Percentiles rank a stretch among this genome's conserved stretches.
These are phyloP conservation scores for Macaranga tanarius DNA, from an alignment of 441 rosid species.

Conservation along the genomic window DNA sequence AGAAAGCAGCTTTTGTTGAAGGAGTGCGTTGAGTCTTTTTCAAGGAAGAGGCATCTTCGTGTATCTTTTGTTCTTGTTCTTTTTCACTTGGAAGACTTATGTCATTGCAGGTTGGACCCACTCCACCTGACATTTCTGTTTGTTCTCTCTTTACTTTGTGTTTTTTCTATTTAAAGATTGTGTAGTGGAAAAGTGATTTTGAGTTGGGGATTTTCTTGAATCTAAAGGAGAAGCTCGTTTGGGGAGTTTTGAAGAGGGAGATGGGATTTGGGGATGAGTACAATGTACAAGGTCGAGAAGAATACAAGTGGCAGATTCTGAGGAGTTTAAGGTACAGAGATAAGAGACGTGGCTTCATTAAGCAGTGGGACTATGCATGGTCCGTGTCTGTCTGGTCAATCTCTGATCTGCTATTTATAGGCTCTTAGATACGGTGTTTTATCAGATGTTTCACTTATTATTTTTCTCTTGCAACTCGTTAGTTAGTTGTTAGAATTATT, in stretches of 20 bases:
- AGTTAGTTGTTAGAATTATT: too few relatives aligned
- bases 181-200: neutral
- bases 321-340: slow-evolving; percentile 18
- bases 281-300: neutral
- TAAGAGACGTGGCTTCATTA: slow-evolving; percentile 15
- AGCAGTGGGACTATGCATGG: too few relatives aligned
- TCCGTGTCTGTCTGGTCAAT: neutral
- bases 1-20: slow-evolving; percentile 24
- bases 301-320: slow-evolving; percentile 22
- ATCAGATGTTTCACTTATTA: too few relatives aligned
- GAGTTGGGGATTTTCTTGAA: too few relatives aligned
- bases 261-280: too few relatives aligned
- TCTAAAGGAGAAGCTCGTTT: neutral
- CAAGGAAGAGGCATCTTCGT: slow-evolving; percentile 17
- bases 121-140: slow-evolving; percentile 71
- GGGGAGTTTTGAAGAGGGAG: neutral
- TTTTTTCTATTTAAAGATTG: neutral
- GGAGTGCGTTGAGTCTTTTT: slow-evolving; percentile 19
- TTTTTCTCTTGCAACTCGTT: too few relatives aligned
- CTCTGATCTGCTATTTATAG: too few relatives aligned
- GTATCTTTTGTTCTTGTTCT: slow-evolving; percentile 24
- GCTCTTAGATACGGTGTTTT: neutral
- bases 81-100: slow-evolving; percentile 45
- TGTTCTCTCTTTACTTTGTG: neutral
- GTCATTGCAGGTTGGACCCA: slow-evolving; percentile 57